Conservation (phyloP, 2,329 filamentous ascomycete species). For the Tothia fuscella region DNA sequence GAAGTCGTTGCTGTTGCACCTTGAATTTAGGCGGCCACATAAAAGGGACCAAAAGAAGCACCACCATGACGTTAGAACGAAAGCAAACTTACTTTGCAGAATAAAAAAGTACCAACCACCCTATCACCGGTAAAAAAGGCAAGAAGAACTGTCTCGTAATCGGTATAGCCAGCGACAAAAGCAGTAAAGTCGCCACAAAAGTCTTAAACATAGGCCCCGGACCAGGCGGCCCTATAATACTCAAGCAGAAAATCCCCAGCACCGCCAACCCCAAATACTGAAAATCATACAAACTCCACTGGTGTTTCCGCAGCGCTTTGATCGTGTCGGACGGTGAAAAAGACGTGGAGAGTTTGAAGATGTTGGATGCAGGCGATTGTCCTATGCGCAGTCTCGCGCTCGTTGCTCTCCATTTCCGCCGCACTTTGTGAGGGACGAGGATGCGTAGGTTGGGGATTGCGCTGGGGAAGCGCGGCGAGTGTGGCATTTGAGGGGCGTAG, state of each 20-base stretch:
- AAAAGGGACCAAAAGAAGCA: not conserved
- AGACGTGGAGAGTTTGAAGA: constrained; percentile 68
- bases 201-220: constrained; percentile 72
- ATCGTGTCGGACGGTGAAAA: constrained; percentile 71
- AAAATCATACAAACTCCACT: constrained; percentile 71
- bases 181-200: constrained; percentile 52
- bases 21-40: too few relatives aligned
- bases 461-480: too few relatives aligned
- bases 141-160: constrained; percentile 84
- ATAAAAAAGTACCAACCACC: constrained; percentile 86
- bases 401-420: constrained; percentile 49
- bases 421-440: constrained; percentile 51
- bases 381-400: constrained; percentile 54
- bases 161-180: constrained; percentile 64
- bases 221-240: constrained; percentile 66
- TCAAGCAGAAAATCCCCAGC: constrained; percentile 70
- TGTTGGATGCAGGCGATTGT: constrained; percentile 55
- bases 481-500: too few relatives aligned
- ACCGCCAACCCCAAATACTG: constrained; percentile 70
- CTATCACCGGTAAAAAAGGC: constrained; percentile 72
- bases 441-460: constrained; percentile 8
- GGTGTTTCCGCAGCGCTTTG: constrained; percentile 60
- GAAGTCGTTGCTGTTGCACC: too few relatives aligned
- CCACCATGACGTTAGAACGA: not conserved
- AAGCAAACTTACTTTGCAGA: constrained; percentile 64